phyloP scores from a whole-genome alignment of 352 stramenopile species.

The Phytopythium chamaehyphon region DNA sequence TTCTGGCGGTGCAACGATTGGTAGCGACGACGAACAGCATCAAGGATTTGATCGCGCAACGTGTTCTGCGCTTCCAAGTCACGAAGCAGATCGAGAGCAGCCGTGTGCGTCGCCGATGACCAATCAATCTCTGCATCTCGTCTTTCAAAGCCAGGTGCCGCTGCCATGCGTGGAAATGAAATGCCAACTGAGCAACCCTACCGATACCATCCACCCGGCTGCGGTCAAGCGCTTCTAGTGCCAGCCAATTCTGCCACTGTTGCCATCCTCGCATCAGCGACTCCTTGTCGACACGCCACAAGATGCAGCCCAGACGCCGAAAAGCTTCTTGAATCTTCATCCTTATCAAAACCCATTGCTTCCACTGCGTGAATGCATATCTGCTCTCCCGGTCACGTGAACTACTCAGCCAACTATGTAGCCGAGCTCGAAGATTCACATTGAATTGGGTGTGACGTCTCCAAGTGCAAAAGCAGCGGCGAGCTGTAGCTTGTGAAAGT shows the following conservation, averaged over 20 bases:
- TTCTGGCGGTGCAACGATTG: too few relatives aligned
- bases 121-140: neutral
- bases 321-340: neutral
- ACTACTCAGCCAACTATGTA: neutral
- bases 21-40: constrained; percentile 1
- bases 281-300: neutral
- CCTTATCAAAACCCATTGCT: too few relatives aligned
- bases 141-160: neutral
- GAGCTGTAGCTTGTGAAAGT: neutral
- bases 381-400: too few relatives aligned
- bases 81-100: constrained; percentile 9
- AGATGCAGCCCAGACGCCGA: neutral
- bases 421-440: neutral
- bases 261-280: neutral
- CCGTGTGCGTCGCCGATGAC: neutral
- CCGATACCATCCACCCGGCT: too few relatives aligned
- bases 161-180: constrained; percentile 1
- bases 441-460: neutral
- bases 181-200: too few relatives aligned
- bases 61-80: constrained; percentile 7
- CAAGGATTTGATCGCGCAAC: constrained; percentile 4
- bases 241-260: constrained; percentile 1
- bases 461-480: constrained; percentile 1
- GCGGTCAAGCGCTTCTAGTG: neutral
- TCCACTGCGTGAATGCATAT: too few relatives aligned